Evolutionary conservation across 768 basidiomycete species (phyloP).

Genomic region (Lentinula sp.): DNA sequence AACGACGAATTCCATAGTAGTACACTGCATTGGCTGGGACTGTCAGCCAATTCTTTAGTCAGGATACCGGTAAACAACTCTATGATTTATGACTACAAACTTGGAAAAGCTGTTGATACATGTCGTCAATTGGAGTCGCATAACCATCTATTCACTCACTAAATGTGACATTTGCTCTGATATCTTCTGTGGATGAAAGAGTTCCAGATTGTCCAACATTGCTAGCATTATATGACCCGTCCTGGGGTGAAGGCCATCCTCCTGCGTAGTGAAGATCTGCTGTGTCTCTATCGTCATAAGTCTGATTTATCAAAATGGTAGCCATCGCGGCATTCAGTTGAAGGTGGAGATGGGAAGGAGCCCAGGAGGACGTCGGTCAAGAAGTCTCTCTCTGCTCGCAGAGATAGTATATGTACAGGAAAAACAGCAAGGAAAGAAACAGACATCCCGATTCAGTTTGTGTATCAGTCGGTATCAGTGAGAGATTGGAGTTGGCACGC

Average conservation of each 20-base stretch:
- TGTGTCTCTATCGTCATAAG: constrained; percentile 20
- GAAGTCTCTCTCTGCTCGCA: not conserved
- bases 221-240: constrained; percentile 21
- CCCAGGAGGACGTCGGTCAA: not conserved
- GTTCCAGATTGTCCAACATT: constrained; percentile 22
- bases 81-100: not conserved
- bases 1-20: constrained; percentile 23
- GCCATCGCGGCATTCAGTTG: not conserved
- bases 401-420: not conserved
- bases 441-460: not conserved
- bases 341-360: not conserved
- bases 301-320: constrained; percentile 12
- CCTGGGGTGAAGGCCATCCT: constrained; percentile 13
- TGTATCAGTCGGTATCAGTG: too few relatives aligned
- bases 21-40: constrained; percentile 22
- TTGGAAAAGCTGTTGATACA: constrained; percentile 5
- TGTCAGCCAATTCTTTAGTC: not conserved
- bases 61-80: not conserved
- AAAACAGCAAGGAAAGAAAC: not conserved
- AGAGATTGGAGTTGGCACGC: too few relatives aligned
- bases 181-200: constrained; percentile 17
- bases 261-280: constrained; percentile 15
- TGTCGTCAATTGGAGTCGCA: not conserved
- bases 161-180: constrained; percentile 22
- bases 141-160: constrained; percentile 12